These are phyloP conservation scores for Botrytis medusae DNA, from an alignment of 2,329 filamentous ascomycete genomes.

Conservation along the genomic window DNA sequence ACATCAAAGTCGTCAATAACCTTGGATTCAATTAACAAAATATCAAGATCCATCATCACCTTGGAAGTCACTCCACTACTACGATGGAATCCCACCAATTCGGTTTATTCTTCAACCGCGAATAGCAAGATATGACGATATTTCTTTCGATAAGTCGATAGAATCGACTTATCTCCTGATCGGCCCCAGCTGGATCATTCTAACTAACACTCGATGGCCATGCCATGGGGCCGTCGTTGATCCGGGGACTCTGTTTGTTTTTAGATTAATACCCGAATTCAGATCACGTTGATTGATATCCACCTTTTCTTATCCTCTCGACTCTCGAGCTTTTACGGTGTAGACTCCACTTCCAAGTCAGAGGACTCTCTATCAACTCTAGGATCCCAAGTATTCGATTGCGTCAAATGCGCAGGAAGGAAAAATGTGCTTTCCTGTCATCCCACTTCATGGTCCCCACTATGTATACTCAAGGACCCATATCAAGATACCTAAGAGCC, in stretches of 20 bases:
- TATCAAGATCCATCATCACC: neutral
- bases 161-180: slow-evolving; percentile 3
- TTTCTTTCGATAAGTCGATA: neutral
- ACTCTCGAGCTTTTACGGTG: slow-evolving; percentile 1
- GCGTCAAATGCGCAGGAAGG: slow-evolving; percentile 17
- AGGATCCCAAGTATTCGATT: slow-evolving; percentile 9
- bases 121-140: slow-evolving; percentile 8
- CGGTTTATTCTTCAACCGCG: slow-evolving; percentile 1
- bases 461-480: neutral
- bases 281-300: neutral
- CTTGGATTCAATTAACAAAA: neutral
- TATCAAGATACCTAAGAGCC: neutral
- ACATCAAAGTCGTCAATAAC: neutral
- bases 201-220: neutral
- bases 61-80: neutral
- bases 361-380: slow-evolving; percentile 3
- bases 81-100: slow-evolving; percentile 1
- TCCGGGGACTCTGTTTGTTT: neutral
- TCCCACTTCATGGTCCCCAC: slow-evolving; percentile 1
- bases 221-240: neutral
- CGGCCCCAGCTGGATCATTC: slow-evolving; percentile 3
- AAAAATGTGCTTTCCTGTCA: neutral
- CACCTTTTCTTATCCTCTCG: neutral
- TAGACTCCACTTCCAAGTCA: slow-evolving; percentile 11
- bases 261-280: neutral